Base-by-base conservation (phyloP, 2,329 filamentous ascomycete genomes). In the Penicillium sp. region DNA sequence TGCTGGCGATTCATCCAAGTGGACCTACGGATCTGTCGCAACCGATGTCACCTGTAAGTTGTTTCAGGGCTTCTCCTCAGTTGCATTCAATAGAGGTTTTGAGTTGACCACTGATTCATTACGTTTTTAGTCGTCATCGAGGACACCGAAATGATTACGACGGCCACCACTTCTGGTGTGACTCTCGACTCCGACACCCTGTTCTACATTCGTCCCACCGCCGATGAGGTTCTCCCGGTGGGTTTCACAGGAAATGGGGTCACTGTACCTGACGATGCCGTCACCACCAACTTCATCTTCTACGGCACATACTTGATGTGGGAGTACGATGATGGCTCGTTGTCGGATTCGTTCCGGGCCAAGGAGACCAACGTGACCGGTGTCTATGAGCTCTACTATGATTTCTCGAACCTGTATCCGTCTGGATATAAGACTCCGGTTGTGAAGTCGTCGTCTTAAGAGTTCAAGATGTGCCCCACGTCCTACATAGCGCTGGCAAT, bases 291-390 rank as follows among this genome's bases (percentile, higher is more conserved):
- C n/a, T 69, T 64, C 51, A 17, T 67, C 30, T 69, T 67, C 26
- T 69, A 68, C 8, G 67, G 67, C 24, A 60, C 49, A 2, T 67
- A 60, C 44, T 54, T 68, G 50, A 65, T 65, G 66, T 69, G 66
- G 66, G 58, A 68, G 42, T 49, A 56, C 13, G 26, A 49, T 15
- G 30, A 49, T 53, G 62, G 64, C 2, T n/a, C 35, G 2, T 33
- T 69, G n/a, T 49, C 53, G 17, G 58, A 65, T 38, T 67, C 63
- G 2, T 68, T 69, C 58, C 66, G 66, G 22, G 44, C 68, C 4
- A 64, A 64, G 56, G 64, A 50, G n/a, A 69, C 64, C 1, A 59
- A 63, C 45, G 59, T 65, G 6, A 54, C 59, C 4, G 61, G 56
- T 17, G 55, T 69, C 9, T 69, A 69, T 35, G 60, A 69, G 61